Base-by-base conservation (phyloP, 2,329 filamentous ascomycete species). In the Geosmithia morbida region DNA sequence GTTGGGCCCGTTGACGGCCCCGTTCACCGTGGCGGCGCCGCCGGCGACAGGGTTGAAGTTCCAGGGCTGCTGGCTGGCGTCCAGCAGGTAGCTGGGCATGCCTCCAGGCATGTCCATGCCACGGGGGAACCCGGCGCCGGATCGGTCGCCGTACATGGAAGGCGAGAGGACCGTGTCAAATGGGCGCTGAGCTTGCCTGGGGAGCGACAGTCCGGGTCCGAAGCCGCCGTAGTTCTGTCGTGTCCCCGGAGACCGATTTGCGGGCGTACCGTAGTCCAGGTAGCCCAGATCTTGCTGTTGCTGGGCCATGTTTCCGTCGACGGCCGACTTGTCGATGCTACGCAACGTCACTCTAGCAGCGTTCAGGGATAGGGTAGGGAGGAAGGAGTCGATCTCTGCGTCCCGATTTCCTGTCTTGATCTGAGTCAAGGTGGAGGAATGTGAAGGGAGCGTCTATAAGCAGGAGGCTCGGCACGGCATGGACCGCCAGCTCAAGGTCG, bases 31-130 rank as follows among this genome's bases (percentile, higher is more conserved):
- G 19, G 71, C 71, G 53, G 87, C 85, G 44, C 79, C 82, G 57
- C 75, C 77, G 56, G 77, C 79, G 8, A 8, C 33, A 11, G 33
- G 33, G 50, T 68, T 71, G 54, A 87, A 81, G 61, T 81, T 86
- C 88, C 88, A 95, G 18, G 83, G 81, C 59, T 87, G 83, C 59
- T 87, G 83, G 59, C 80, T 78, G 58, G 88, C 86, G 55, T 89
- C 70, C 47, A 75, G 57, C 66, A 75, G 70, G 50, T 74, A 75
- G 30, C 62, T 63, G 29, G 68, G 69, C 58, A 73, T 60, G 49
- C 63, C 57, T 37, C 59, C 58, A 53, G 55, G 50, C 41, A 61
- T 54, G 49, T 70, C 75, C 56, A 77, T 72, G 49, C 72, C 75
- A 52, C 86, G 83, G 46, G 69, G 69, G 56, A 66, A 68, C 76